Percentiles rank a stretch among this genome's conserved stretches.
Evolutionary conservation across 2,329 filamentous ascomycete species (phyloP).

Genomic region (Xylariomycetidae sp.): DNA sequence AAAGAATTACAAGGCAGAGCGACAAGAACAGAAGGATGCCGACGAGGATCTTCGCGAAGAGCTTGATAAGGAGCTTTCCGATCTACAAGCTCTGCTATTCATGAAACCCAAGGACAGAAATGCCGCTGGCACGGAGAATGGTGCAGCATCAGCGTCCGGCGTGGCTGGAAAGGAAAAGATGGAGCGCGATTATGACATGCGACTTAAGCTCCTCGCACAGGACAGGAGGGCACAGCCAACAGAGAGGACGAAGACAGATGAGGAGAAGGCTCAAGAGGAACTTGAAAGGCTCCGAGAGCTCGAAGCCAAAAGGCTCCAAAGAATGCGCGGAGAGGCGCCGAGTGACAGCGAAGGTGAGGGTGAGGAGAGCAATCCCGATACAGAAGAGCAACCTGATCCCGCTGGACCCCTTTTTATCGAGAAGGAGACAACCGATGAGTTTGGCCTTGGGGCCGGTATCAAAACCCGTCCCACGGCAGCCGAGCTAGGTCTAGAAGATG

Average conservation of each 20-base stretch:
- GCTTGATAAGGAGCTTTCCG: slow-evolving; percentile 76
- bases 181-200: slow-evolving; percentile 83
- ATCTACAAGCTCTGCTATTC: slow-evolving; percentile 69
- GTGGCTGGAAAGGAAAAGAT: slow-evolving; percentile 63
- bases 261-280: slow-evolving; percentile 76
- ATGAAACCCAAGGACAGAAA: slow-evolving; percentile 36
- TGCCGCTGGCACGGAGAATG: slow-evolving; percentile 14
- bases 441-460: slow-evolving; percentile 57
- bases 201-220: slow-evolving; percentile 74
- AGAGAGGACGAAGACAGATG: slow-evolving; percentile 84
- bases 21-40: slow-evolving; percentile 87
- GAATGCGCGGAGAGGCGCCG: slow-evolving; percentile 76
- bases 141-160: too few relatives aligned
- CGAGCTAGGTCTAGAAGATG: slow-evolving; percentile 76
- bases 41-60: slow-evolving; percentile 83
- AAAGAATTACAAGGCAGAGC: slow-evolving; percentile 90
- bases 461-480: slow-evolving; percentile 51
- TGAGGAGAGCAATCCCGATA: slow-evolving; percentile 27
- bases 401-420: slow-evolving; percentile 21
- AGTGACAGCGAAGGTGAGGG: slow-evolving; percentile 34
- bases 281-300: slow-evolving; percentile 72
- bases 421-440: slow-evolving; percentile 50
- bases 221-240: slow-evolving; percentile 83
- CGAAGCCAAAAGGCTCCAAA: slow-evolving; percentile 73
- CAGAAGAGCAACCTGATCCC: slow-evolving; percentile 18